Conservation (phyloP, 129 eudicot species). For the Cynara cardunculus region DNA sequence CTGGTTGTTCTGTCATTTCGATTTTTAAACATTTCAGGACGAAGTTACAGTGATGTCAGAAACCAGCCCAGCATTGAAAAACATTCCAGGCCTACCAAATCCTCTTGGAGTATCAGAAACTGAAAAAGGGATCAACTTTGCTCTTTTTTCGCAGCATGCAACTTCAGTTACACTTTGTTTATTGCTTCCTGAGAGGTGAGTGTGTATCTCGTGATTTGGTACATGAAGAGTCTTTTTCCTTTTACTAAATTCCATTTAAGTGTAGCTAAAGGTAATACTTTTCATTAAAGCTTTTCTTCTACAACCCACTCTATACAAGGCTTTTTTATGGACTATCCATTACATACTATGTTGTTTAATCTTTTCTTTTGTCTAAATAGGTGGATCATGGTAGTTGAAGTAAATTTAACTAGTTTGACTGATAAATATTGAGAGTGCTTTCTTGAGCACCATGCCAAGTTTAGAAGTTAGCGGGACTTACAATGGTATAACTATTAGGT, state of each 20-base stretch:
- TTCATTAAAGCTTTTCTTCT: background rate
- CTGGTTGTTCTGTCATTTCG: background rate
- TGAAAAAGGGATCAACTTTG: slow-evolving; percentile 82
- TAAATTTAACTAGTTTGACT: background rate
- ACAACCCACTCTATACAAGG: background rate
- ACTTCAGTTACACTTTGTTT: slow-evolving; percentile 83
- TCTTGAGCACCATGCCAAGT: background rate
- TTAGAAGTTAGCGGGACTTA: background rate
- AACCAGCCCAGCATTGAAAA: slow-evolving; percentile 37
- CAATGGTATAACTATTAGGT: background rate
- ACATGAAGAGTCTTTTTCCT: background rate
- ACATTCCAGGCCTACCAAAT: slow-evolving; percentile 70
- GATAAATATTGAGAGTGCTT: background rate
- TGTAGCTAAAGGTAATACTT: background rate
- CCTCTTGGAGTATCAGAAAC: slow-evolving; percentile 89
- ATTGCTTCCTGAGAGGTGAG: slow-evolving; percentile 62
- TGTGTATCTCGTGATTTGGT: background rate
- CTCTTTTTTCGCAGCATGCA: slow-evolving; percentile 87
- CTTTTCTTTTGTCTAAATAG: background rate
- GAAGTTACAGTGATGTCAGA: slow-evolving; percentile 47
- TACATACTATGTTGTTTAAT: background rate
- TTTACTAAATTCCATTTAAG: background rate
- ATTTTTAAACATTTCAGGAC: slow-evolving; percentile 45
- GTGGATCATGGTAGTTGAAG: background rate
- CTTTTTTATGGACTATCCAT: background rate